Evolutionary conservation across 2,329 filamentous ascomycete species (phyloP), one percentile per base, ranked within the genome.

Genomic region (Fusarium ramigenum): DNA sequence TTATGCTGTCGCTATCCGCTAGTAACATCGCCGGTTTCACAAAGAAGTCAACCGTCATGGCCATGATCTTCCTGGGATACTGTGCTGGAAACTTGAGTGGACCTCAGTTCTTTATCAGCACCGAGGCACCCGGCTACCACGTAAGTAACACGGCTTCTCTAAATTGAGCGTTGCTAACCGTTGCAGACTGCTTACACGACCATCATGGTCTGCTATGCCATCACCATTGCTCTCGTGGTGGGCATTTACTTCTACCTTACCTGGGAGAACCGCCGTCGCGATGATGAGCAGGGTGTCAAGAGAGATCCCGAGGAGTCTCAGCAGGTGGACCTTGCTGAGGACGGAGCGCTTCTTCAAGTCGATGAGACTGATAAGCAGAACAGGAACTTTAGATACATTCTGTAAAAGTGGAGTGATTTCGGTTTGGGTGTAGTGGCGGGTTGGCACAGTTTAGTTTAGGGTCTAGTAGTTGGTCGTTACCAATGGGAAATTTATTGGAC

Each of bases 21-120:
- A 67, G 64, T 8, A 67, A 67, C 23, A 67, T 67, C 8, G 64
- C 64, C 1, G 64, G 64, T 5, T 67, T 67, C 16, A 67, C 64
- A 0, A 67, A 67, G 5, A 67, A 67, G 25, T 67, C 64, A 0
- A 67, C 64, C 1, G 64, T 67, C 5, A 67, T 67, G 64, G 64
- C 64, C 0, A 66, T 67, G 64, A 67, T 67, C 2, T 67, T 67
- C 23, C 7, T 67, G 4, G 64, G 64, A 18, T 67, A 67, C 1
- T 67, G 64, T 12, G 64, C 64, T 9, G 64, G 64, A n/a, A 67
- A 67, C 16, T 4, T 67, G 2, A 30, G 32, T 4, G 64, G 64
- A 2, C 64, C 64, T 16, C 64, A 67, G 9, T 66, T 67, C 39
- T 67, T 67, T 15, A 67, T 67, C 14, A 66, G 44, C 21, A 60